Percentiles rank a stretch among this genome's conserved stretches.
phyloP scores from a whole-genome alignment of 257 asterid species.

The Dorcoceras hygrometricum region DNA sequence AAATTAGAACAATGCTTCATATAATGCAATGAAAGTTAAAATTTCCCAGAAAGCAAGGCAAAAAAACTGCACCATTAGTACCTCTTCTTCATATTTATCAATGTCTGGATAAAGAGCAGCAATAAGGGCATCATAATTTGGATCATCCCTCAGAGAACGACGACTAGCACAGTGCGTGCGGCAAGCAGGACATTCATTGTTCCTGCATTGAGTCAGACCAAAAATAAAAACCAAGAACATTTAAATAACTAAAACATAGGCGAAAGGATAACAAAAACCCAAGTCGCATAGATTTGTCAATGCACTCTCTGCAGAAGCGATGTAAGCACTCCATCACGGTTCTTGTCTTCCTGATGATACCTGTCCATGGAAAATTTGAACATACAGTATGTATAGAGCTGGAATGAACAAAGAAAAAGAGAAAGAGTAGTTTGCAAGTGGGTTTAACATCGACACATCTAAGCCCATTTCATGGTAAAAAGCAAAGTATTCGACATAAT shows the following conservation, averaged over 20 bases:
- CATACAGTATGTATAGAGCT: conserved; percentile 16
- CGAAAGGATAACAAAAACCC: conserved; percentile 47
- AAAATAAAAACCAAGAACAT: conserved; percentile 21
- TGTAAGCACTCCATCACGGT: conserved; percentile 99
- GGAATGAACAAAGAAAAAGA: conserved; percentile 14
- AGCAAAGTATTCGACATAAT: conserved; percentile 14
- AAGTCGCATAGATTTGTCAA: conserved; percentile 98
- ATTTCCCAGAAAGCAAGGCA: conserved; percentile 23
- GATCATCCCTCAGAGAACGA: conserved; percentile 97
- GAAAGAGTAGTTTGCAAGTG: conserved; percentile 9
- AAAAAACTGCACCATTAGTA: conserved; percentile 32
- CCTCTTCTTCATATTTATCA: conserved; percentile 96
- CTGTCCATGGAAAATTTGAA: conserved; percentile 39
- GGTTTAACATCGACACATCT: conserved; percentile 8
- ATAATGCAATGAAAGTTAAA: conserved; percentile 24
- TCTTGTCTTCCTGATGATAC: conserved; percentile 96
- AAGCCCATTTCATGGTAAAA: conserved; percentile 16
- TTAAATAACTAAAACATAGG: conserved; percentile 17
- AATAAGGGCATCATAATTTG: conserved; percentile 91
- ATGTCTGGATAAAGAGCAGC: conserved; percentile 86
- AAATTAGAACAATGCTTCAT: conserved; percentile 22
- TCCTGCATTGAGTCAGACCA: conserved; percentile 48
- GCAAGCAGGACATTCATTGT: conserved; percentile 99
- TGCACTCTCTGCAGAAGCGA: conserved; percentile 99
- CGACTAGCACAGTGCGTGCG: conserved; percentile 99